These are phyloP conservation scores for Trypanosoma melophagium DNA, from an alignment of 208 protist species.

Conservation along the genomic window DNA sequence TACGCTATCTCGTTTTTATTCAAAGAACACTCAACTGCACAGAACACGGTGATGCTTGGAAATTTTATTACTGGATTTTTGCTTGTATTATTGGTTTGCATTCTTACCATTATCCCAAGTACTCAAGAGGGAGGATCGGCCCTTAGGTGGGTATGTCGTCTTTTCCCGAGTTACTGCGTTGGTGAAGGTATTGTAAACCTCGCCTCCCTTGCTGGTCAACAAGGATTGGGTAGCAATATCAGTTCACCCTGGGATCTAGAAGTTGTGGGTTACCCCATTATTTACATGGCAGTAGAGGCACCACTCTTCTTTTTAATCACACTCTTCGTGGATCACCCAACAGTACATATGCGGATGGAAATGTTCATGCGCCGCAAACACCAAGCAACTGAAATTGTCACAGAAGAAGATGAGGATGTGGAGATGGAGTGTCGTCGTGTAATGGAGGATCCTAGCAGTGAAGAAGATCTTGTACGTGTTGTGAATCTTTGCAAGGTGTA, in stretches of 20 bases:
- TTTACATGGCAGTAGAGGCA: conserved; percentile 66
- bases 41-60: conserved; percentile 61
- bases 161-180: conserved; percentile 75
- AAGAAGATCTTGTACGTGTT: conserved; percentile 57
- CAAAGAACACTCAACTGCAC: conserved; percentile 59
- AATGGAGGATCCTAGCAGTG: not conserved
- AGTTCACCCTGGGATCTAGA: conserved; percentile 41
- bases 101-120: conserved; percentile 43
- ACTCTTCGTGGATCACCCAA: conserved; percentile 68
- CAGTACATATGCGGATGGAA: conserved; percentile 31
- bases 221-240: conserved; percentile 27
- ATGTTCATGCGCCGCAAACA: conserved; percentile 14
- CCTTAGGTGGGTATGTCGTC: conserved; percentile 59
- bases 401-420: conserved; percentile 38
- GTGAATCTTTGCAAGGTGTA: conserved; percentile 63
- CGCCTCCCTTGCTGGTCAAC: conserved; percentile 28
- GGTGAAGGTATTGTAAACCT: conserved; percentile 79
- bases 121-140: conserved; percentile 40
- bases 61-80: conserved; percentile 85
- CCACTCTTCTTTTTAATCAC: conserved; percentile 59
- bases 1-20: conserved; percentile 74
- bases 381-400: conserved; percentile 31
- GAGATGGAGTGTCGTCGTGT: conserved; percentile 6
- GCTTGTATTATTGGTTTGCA: conserved; percentile 50
- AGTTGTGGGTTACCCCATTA: conserved; percentile 46